Evolutionary conservation across 192 early-diverging fungal genomes (phyloP), one percentile per base, ranked within the genome.

Genomic region (Jimgerdemannia flammicorona): DNA sequence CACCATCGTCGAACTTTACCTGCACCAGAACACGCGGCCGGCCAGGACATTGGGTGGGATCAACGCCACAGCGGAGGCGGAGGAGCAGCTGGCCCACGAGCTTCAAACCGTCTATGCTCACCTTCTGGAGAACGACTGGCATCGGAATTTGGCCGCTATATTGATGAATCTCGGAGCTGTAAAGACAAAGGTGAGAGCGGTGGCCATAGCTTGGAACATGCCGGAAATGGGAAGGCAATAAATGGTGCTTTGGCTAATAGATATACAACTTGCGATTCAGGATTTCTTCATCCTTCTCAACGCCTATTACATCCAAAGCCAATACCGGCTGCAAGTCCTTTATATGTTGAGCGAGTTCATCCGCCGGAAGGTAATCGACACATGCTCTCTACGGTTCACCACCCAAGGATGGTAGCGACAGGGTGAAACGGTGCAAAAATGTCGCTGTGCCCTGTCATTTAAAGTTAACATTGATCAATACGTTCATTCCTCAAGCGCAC

Each of bases 341-440:
- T 79, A 85, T 41, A 67, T 87, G 9, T 20, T 87, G 3, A 86
- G 84, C 63, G 84, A 85, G 69, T 87, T 86, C 65, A 84, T 85
- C 67, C 73, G 79, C 11, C 71, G 80, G 69, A 85, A 85, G 79
- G 86, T 87, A 81, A 72, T 11, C 19, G 43, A 18, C 3, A 67
- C 64, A 17, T 19, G 41, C 8, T 2, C 40, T 19, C 66, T 39
- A 42, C 29, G 29, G 29, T 29, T 29, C 29, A 29, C 29, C 29
- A 29, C 29, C 29, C 29, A 29, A 29, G 29, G 29, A 29, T 29
- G 29, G 29, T 29, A 29, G 29, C 29, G 29, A 29, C 29, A 29
- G 29, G 29, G 29, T 29, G 29, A 29, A n/a, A n/a, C n/a, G n/a
- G n/a, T n/a, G n/a, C n/a, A n/a, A n/a, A 29, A 29, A 29, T 29